A percentile compares a stretch with the other conserved stretches of the same genome.
Conservation (phyloP, 768 basidiomycete species). For the Dacryopinax spathularia region DNA sequence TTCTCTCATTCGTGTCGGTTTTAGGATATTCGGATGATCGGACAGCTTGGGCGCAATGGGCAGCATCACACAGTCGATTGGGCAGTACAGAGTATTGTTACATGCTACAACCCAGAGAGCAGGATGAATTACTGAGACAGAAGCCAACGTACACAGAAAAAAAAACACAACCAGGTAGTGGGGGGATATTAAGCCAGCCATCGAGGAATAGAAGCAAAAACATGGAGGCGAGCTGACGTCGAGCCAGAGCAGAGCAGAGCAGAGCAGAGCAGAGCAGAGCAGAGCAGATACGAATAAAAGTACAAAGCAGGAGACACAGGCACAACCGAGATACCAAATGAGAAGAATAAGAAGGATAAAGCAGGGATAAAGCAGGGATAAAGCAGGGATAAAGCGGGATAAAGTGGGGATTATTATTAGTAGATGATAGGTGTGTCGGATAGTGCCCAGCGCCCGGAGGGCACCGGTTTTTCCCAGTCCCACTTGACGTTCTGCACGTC, state of each 20-base stretch:
- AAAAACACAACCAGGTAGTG: neutral
- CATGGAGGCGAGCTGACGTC: neutral
- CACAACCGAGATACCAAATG: neutral
- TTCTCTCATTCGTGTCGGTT: neutral
- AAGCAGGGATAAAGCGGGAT: too few relatives aligned
- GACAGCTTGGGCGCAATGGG: neutral
- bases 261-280: too few relatives aligned
- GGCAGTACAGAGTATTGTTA: neutral
- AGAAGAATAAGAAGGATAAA: neutral
- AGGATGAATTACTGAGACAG: neutral
- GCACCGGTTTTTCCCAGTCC: constrained; percentile 2
- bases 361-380: too few relatives aligned
- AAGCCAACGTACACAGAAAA: neutral
- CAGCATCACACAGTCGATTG: neutral
- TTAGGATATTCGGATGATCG: neutral
- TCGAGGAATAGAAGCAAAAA: neutral
- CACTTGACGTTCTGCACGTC: neutral
- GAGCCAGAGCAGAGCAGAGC: neutral
- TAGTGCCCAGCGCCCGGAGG: neutral
- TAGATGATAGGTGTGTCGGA: neutral
- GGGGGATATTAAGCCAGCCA: too few relatives aligned
- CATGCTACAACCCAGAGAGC: neutral
- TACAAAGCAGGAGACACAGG: neutral
- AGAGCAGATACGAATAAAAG: neutral
- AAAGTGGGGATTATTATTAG: too few relatives aligned